Conservation (phyloP, 371 early-diverging fungal genomes). For the Saksenaea oblongispora region DNA sequence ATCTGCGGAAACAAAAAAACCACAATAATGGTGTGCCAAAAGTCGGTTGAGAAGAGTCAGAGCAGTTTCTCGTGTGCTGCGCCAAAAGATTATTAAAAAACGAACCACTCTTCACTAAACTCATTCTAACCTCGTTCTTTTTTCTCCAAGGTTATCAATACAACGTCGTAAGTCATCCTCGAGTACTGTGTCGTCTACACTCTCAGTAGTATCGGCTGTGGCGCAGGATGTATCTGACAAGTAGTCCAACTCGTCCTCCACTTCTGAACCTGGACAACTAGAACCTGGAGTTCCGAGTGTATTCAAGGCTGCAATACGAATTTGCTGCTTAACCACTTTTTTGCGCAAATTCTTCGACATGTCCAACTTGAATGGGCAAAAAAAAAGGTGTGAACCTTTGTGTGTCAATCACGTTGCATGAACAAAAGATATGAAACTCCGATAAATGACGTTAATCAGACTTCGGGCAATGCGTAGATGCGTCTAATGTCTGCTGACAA, state of each 20-base stretch:
- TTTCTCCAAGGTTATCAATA: slow-evolving; percentile 20
- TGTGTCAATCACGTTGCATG: too few species aligned
- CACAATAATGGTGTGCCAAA: slow-evolving; percentile 24
- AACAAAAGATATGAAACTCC: not conserved
- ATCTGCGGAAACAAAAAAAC: slow-evolving; percentile 14
- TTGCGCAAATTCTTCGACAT: slow-evolving; percentile 20
- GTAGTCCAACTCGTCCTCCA: slow-evolving; percentile 17
- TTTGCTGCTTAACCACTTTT: slow-evolving; percentile 20
- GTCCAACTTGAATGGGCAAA: not conserved
- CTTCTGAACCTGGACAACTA: slow-evolving; percentile 16
- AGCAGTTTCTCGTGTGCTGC: slow-evolving; percentile 24
- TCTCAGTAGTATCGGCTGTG: slow-evolving; percentile 7
- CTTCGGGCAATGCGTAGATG: too few species aligned
- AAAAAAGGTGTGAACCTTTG: not conserved
- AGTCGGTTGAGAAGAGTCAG: slow-evolving; percentile 22
- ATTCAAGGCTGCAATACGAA: slow-evolving; percentile 21
- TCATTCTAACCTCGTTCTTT: slow-evolving; percentile 14
- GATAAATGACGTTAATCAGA: not conserved
- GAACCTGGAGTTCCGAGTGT: slow-evolving; percentile 19
- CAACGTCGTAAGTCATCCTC: slow-evolving; percentile 15
- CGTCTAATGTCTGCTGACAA: too few species aligned
- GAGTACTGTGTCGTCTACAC: slow-evolving; percentile 6
- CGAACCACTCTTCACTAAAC: not conserved
- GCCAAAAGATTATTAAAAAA: not conserved
- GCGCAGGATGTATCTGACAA: slow-evolving; percentile 9